These are phyloP conservation scores for Truncatella angustata DNA, from an alignment of 2,329 filamentous ascomycete species.

Conservation along the genomic window DNA sequence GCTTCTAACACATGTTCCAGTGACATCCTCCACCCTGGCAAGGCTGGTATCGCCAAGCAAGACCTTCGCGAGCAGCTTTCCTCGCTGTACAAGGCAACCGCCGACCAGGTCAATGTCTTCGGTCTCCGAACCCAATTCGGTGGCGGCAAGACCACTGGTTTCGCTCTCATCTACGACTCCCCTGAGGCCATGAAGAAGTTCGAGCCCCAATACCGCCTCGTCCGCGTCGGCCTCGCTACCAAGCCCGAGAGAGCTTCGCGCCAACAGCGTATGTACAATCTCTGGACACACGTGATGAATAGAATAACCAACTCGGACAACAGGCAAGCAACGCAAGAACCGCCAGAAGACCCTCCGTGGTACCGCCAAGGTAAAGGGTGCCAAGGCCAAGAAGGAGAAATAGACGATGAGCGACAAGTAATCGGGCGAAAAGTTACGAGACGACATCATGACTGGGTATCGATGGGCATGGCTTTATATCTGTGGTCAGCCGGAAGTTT, in stretches of 20 bases:
- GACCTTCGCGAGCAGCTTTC: slow-evolving; percentile 95
- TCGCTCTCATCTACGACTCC: slow-evolving; percentile 98
- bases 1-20: slow-evolving; percentile 52
- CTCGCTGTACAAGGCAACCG: slow-evolving; percentile 95
- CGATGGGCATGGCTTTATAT: too few relatives aligned
- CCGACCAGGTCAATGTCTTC: slow-evolving; percentile 97
- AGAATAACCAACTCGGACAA: slow-evolving; percentile 22
- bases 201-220: slow-evolving; percentile 95
- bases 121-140: slow-evolving; percentile 98
- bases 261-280: slow-evolving; percentile 83
- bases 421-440: too few relatives aligned
- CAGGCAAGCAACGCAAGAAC: slow-evolving; percentile 99
- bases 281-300: too few relatives aligned
- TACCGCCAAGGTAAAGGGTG: slow-evolving; percentile 97
- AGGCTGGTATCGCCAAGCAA: slow-evolving; percentile 98
- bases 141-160: slow-evolving; percentile 99
- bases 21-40: slow-evolving; percentile 99
- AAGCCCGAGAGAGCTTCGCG: slow-evolving; percentile 98
- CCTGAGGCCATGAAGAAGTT: slow-evolving; percentile 99
- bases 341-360: slow-evolving; percentile 97
- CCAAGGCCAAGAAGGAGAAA: slow-evolving; percentile 91
- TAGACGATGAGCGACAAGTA: too few relatives aligned
- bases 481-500: too few relatives aligned
- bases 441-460: too few relatives aligned
- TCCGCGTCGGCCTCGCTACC: slow-evolving; percentile 85